Conservation (phyloP, 2,329 filamentous ascomycete genomes). For the Hypoxylon sp. region DNA sequence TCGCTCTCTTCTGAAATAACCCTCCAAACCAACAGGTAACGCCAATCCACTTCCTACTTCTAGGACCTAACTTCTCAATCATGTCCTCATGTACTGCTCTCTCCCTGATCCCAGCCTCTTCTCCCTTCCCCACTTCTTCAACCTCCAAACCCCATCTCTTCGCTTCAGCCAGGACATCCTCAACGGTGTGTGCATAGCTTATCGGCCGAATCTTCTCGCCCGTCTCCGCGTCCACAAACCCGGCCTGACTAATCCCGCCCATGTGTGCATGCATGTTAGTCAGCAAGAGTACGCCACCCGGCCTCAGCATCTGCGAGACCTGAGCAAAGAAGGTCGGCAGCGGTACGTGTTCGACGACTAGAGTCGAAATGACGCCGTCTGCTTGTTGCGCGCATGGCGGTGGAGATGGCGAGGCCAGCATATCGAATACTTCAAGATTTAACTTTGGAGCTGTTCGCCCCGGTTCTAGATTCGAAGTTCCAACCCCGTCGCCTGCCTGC, state of each 20-base stretch:
- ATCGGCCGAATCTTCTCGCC: constrained; percentile 71
- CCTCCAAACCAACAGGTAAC: constrained; percentile 68
- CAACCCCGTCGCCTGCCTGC: not conserved
- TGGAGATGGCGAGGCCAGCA: constrained; percentile 52
- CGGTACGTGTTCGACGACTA: constrained; percentile 76
- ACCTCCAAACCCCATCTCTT: constrained; percentile 61
- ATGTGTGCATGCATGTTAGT: constrained; percentile 79
- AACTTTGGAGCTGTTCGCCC: constrained; percentile 18
- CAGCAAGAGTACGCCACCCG: constrained; percentile 67
- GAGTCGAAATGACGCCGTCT: constrained; percentile 69
- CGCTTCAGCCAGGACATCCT: constrained; percentile 67
- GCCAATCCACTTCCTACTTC: constrained; percentile 75
- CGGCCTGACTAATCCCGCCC: constrained; percentile 71
- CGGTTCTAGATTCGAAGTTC: not conserved
- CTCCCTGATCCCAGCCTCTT: constrained; percentile 55
- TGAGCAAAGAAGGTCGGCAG: constrained; percentile 65
- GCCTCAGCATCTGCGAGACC: constrained; percentile 60
- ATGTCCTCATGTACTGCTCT: constrained; percentile 66
- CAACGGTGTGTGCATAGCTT: constrained; percentile 70
- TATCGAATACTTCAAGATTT: constrained; percentile 57
- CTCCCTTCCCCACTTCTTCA: constrained; percentile 53
- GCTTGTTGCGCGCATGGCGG: constrained; percentile 50
- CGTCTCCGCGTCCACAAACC: constrained; percentile 68
- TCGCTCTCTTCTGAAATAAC: constrained; percentile 57
- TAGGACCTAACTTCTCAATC: constrained; percentile 70